Evolutionary conservation across 1,139 yeast genomes (phyloP), one percentile per base, ranked within the genome.

Genomic region (Yamadazyma mexicana): DNA sequence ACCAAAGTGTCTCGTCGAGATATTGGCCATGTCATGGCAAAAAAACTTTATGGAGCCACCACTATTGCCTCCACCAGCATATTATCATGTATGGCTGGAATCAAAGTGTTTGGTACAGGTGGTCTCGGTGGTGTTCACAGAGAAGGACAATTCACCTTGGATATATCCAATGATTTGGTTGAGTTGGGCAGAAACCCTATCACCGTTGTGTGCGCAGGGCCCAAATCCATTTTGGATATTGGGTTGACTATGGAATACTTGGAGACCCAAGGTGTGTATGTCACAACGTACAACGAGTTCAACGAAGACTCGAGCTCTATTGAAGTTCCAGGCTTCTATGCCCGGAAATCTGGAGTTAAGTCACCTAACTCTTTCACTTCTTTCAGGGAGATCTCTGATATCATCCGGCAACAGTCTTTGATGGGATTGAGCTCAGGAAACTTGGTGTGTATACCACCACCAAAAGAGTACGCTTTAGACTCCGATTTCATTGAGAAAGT

Each of bases 71-170:
- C 87, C 37, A 88, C 96, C 0, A 87, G 88, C 95, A 84, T 88
- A 12, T 61, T 89, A 12, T 83, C 96, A 0, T 72, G 81, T 40
- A 55, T 65, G 54, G 91, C 91, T 0, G 94, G 95, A 0, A 86
- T 88, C 50, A 75, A 77, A 48, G 89, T 89, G 16, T 89, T 88
- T 70, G 95, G 95, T 1, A 89, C 96, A 2, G 97, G 97, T 29
- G 97, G 97, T 1, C 70, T 88, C 20, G 96, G 97, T 7, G 97
- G 97, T 12, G 96, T 88, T 11, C 96, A 89, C 54, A 73, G 88
- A 41, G 87, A 85, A 10, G 95, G 85, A 6, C 83, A 85, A 39
- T 48, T 61, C 24, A 81, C 91, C 1, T 77, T 87, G 79, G 97
- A 88, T 60, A 70, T 88, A 18, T 83, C 92, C 48, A 95, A 96